Conservation (phyloP, 1,139 yeast species). For the Sugiyamaella castrensis region DNA sequence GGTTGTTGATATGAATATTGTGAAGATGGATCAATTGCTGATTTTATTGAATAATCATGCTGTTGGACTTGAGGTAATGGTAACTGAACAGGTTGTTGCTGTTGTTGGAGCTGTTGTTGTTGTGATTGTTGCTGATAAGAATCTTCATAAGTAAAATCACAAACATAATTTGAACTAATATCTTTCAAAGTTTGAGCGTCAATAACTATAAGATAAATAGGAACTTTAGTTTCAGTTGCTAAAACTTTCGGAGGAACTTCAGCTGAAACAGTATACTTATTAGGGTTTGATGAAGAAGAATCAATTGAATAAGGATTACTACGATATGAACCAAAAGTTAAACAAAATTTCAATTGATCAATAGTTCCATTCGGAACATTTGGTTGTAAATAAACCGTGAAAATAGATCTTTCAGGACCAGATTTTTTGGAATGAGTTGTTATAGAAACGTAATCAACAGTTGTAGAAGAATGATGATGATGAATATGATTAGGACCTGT, state of each 20-base stretch:
- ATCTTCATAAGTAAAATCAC: slow-evolving; percentile 21
- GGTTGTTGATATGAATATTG: background rate
- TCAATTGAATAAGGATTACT: slow-evolving; percentile 11
- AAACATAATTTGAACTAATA: slow-evolving; percentile 28
- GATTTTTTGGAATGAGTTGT: slow-evolving; percentile 16
- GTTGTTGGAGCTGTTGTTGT: slow-evolving; percentile 1
- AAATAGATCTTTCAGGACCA: slow-evolving; percentile 18
- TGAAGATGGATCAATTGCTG: slow-evolving; percentile 7
- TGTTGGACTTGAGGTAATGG: slow-evolving; percentile 24
- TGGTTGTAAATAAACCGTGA: slow-evolving; percentile 16
- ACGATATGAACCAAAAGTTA: slow-evolving; percentile 23
- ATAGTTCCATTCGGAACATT: slow-evolving; percentile 10
- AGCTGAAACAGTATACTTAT: slow-evolving; percentile 20
- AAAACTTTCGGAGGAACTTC: slow-evolving; percentile 23
- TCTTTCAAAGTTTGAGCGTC: slow-evolving; percentile 16
- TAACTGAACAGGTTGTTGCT: slow-evolving; percentile 3
- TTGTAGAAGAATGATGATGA: slow-evolving; percentile 1
- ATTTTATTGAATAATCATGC: background rate
- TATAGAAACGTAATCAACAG: slow-evolving; percentile 10
- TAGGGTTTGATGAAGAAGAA: slow-evolving; percentile 11
- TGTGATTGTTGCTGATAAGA: background rate
- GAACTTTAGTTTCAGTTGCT: slow-evolving; percentile 18
- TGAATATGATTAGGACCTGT: slow-evolving; percentile 4
- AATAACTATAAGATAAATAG: slow-evolving; percentile 18
- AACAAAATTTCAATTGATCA: slow-evolving; percentile 15